These are phyloP conservation scores for Fusarium oligoseptatum DNA, from an alignment of 2,329 filamentous ascomycete genomes.

Conservation along the genomic window DNA sequence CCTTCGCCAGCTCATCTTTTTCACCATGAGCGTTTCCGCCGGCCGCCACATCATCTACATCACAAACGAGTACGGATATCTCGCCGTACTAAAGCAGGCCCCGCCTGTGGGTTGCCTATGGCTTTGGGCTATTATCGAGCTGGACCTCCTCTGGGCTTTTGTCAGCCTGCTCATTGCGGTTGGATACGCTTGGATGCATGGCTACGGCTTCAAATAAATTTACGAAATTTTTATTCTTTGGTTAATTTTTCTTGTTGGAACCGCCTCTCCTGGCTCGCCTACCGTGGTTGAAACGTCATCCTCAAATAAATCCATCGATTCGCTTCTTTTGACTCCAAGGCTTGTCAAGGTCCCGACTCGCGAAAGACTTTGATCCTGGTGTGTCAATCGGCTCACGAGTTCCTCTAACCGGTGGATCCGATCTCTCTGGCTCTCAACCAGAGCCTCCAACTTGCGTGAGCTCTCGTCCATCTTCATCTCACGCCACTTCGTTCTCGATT, in stretches of 20 bases:
- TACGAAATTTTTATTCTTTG: not conserved
- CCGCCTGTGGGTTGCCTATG: constrained; percentile 91
- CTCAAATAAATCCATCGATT: constrained; percentile 13
- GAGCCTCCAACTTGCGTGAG: constrained; percentile 40
- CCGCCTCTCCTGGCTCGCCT: constrained; percentile 6
- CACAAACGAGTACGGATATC: constrained; percentile 84
- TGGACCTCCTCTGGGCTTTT: constrained; percentile 77
- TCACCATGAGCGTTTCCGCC: constrained; percentile 67
- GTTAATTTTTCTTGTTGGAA: not conserved
- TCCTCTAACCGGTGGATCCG: constrained; percentile 41
- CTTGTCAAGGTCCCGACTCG: constrained; percentile 26
- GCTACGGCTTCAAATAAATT: constrained; percentile 58
- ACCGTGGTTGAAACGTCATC: constrained; percentile 16
- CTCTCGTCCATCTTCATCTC: constrained; percentile 49
- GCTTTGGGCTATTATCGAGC: constrained; percentile 93
- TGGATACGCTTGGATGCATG: constrained; percentile 62
- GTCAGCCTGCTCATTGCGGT: constrained; percentile 62
- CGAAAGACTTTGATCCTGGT: constrained; percentile 26
- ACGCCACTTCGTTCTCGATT: constrained; percentile 49
- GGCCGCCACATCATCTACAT: constrained; percentile 87
- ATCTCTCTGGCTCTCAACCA: constrained; percentile 45
- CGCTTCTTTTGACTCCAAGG: constrained; percentile 21
- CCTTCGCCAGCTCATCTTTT: constrained; percentile 74
- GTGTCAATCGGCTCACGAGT: constrained; percentile 30
- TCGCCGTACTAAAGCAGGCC: constrained; percentile 90